These are phyloP conservation scores for Moricandia arvensis DNA, from an alignment of 345 rosid genomes.

Conservation along the genomic window DNA sequence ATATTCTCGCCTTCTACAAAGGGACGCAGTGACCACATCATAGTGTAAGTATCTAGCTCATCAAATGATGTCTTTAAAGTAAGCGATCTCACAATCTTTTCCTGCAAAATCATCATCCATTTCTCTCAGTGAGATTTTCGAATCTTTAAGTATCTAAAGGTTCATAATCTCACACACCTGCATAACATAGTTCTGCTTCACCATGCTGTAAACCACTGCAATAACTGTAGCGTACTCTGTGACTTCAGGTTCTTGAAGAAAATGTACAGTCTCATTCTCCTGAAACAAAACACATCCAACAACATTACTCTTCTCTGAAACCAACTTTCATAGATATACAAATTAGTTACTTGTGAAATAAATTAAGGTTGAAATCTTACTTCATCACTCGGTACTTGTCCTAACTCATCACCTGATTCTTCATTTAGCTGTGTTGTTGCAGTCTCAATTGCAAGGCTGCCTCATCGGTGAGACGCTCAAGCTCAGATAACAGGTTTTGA, in stretches of 20 bases:
- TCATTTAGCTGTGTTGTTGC: slow-evolving; percentile 30
- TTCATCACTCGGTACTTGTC: slow-evolving; percentile 39
- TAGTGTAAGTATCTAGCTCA: slow-evolving; percentile 63
- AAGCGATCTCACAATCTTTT: slow-evolving; percentile 58
- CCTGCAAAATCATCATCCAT: slow-evolving; percentile 48
- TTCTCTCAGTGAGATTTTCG: no score
- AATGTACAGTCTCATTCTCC: slow-evolving; percentile 36
- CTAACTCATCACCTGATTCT: slow-evolving; percentile 30
- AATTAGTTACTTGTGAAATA: background rate
- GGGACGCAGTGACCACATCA: slow-evolving; percentile 89
- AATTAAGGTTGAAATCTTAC: slow-evolving; percentile 30
- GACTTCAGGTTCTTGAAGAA: slow-evolving; percentile 38
- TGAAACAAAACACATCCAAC: slow-evolving; percentile 5
- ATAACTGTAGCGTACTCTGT: slow-evolving; percentile 52
- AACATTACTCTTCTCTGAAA: background rate
- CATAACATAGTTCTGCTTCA: slow-evolving; percentile 75
- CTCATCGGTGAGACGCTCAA: slow-evolving; percentile 50
- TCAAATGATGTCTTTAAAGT: slow-evolving; percentile 53
- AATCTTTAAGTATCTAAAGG: background rate
- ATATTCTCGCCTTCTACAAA: slow-evolving; percentile 58
- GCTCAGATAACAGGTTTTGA: slow-evolving; percentile 49
- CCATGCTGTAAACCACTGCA: slow-evolving; percentile 66
- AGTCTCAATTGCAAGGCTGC: slow-evolving; percentile 43
- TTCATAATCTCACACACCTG: slow-evolving; percentile 47
- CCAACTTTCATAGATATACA: background rate